These are phyloP conservation scores for Ophiostoma himal-ulmi DNA, from an alignment of 2,329 filamentous ascomycete genomes.

Conservation along the genomic window DNA sequence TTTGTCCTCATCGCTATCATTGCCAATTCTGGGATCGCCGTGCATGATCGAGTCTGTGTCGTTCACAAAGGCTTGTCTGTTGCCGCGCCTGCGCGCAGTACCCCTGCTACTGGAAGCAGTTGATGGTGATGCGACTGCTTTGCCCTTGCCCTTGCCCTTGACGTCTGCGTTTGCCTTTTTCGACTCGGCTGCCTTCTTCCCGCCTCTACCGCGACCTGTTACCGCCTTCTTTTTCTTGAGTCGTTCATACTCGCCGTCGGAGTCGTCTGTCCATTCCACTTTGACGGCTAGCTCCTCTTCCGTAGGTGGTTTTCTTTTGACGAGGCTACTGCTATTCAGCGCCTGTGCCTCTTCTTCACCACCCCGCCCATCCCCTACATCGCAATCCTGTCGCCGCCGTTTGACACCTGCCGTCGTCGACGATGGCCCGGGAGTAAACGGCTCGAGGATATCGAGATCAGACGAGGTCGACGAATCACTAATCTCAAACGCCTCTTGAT, in stretches of 20 bases:
- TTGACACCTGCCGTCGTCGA: constrained; percentile 15
- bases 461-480: constrained; percentile 20
- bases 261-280: constrained; percentile 50
- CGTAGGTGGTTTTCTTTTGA: background rate
- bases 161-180: constrained; percentile 40
- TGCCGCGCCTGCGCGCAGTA: constrained; percentile 27
- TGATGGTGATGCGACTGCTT: background rate
- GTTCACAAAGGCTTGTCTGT: background rate
- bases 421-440: constrained; percentile 8
- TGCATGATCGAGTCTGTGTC: constrained; percentile 9
- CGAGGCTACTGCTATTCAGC: background rate
- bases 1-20: constrained; percentile 28
- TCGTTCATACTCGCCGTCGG: constrained; percentile 51
- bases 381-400: constrained; percentile 29
- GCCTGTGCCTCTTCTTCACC: too few relatives aligned
- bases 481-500: constrained; percentile 16
- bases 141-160: constrained; percentile 41
- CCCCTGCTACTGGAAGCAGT: constrained; percentile 2
- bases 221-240: constrained; percentile 48
- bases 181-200: constrained; percentile 32
- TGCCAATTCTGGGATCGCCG: constrained; percentile 15
- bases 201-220: constrained; percentile 23
- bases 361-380: constrained; percentile 25
- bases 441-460: constrained; percentile 10
- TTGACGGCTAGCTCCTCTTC: constrained; percentile 38